A percentile compares a stretch with the other conserved stretches of the same genome.
Evolutionary conservation across 176 grass and related monocot genomes (phyloP).

Genomic region (Coix lacrymajobi): DNA sequence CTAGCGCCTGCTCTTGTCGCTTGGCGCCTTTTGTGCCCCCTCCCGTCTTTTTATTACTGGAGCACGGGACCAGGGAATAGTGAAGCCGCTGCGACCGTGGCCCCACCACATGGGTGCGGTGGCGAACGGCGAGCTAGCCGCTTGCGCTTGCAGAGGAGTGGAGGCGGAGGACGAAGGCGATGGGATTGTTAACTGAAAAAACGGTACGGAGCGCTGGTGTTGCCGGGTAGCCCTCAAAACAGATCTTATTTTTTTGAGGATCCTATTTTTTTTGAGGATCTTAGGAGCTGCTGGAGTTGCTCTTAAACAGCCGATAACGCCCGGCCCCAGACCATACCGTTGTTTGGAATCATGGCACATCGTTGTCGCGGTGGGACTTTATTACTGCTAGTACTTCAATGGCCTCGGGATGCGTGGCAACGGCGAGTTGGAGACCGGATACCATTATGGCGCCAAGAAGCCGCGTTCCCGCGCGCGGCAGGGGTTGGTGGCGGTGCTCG

Average conservation of each 20-base stretch:
- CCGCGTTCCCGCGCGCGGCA: background rate
- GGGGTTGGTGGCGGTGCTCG: too few relatives aligned
- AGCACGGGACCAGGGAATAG: background rate
- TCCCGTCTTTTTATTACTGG: background rate
- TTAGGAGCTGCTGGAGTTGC: too few relatives aligned
- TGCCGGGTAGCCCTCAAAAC: too few relatives aligned
- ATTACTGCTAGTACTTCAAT: background rate
- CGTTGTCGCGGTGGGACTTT: background rate
- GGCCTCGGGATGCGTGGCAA: background rate
- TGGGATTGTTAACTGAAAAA: background rate
- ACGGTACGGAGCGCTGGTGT: background rate
- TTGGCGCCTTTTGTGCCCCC: background rate
- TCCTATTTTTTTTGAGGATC: too few relatives aligned
- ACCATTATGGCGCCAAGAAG: slow-evolving; percentile 24
- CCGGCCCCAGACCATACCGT: background rate
- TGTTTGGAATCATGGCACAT: background rate
- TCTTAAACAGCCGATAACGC: background rate
- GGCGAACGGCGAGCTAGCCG: background rate
- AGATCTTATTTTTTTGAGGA: too few relatives aligned
- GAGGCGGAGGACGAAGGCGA: background rate
- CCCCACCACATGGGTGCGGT: background rate
- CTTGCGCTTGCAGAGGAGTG: background rate
- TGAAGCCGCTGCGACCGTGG: background rate
- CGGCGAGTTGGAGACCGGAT: background rate
- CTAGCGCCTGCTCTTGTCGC: background rate